Percentiles rank a stretch among this genome's conserved stretches.
phyloP scores from a whole-genome alignment of 164 flowering plant species.

The Vitis labrusca region DNA sequence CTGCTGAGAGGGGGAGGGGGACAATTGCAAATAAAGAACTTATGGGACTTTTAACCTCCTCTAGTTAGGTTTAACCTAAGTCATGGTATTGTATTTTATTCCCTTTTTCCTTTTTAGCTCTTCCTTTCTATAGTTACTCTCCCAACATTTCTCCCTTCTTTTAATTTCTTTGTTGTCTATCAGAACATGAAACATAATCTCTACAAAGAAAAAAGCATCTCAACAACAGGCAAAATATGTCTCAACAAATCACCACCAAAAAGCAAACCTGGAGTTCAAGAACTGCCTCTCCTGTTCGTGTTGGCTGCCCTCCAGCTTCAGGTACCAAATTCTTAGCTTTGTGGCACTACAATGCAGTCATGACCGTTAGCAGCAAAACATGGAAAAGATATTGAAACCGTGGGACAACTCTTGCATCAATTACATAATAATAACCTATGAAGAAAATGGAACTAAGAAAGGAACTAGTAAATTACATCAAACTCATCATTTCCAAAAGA shows the following conservation, averaged over 20 bases:
- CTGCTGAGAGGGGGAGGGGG: no score
- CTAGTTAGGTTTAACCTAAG: no score
- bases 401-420: background rate
- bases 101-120: no score
- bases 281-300: conserved; percentile 97
- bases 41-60: no score
- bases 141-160: no score
- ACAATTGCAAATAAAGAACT: no score
- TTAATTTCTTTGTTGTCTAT: no score
- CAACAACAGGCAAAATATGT: background rate
- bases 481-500: background rate
- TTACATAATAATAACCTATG: background rate
- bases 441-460: background rate
- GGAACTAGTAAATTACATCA: background rate
- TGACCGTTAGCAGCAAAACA: conserved; percentile 14
- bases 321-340: conserved; percentile 98
- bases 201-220: background rate
- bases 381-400: conserved; percentile 11
- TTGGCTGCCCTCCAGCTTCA: conserved; percentile 92
- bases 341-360: conserved; percentile 75
- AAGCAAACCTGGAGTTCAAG: conserved; percentile 86
- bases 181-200: background rate
- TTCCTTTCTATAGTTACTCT: no score
- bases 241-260: background rate
- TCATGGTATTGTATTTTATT: no score